These are phyloP conservation scores for Eremochloa ophiuroides DNA, from an alignment of 176 grass and related monocot genomes.

Conservation along the genomic window DNA sequence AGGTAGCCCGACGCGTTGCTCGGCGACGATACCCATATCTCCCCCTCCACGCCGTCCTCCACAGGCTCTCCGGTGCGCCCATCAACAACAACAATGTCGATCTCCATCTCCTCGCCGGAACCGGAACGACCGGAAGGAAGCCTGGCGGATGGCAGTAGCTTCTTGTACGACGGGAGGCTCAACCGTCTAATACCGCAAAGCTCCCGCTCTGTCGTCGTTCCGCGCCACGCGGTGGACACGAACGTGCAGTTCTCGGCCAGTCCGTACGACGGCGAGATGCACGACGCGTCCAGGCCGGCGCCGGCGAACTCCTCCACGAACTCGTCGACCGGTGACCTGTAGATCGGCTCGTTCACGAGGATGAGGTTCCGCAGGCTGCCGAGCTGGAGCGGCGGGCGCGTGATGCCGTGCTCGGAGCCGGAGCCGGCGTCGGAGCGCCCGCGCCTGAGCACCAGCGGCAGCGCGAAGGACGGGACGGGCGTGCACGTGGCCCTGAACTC, in stretches of 20 bases:
- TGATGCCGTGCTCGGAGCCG: not conserved
- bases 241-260: constrained; percentile 57
- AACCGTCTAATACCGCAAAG: not conserved
- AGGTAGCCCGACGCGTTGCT: constrained; percentile 61
- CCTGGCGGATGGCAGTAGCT: constrained; percentile 40
- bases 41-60: constrained; percentile 46
- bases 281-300: constrained; percentile 27
- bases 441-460: constrained; percentile 35
- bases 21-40: constrained; percentile 48
- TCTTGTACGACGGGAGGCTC: constrained; percentile 33
- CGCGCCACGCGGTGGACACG: constrained; percentile 50
- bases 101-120: not conserved
- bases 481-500: constrained; percentile 52
- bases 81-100: constrained; percentile 19
- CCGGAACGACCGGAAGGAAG: not conserved
- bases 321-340: constrained; percentile 29
- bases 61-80: constrained; percentile 27
- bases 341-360: constrained; percentile 46
- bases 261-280: constrained; percentile 50
- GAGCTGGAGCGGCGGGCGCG: constrained; percentile 19
- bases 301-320: constrained; percentile 31
- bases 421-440: not conserved
- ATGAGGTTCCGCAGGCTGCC: constrained; percentile 46
- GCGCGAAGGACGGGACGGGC: constrained; percentile 44
- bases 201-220: not conserved